These are phyloP conservation scores for Herpetomonas tarakana DNA, from an alignment of 208 protist genomes.

Conservation along the genomic window DNA sequence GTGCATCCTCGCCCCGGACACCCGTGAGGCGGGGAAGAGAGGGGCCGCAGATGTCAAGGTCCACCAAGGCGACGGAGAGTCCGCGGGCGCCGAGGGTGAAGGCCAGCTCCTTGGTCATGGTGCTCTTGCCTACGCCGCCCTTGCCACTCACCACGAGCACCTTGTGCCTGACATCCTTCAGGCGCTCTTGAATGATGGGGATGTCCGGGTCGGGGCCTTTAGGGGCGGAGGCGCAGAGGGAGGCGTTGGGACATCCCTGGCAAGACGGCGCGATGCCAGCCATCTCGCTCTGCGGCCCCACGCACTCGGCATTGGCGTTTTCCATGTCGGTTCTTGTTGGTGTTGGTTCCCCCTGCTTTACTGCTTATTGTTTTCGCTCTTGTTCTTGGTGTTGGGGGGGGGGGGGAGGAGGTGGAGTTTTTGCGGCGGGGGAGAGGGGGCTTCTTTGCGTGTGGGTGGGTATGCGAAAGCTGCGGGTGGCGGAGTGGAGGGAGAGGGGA, in stretches of 20 bases:
- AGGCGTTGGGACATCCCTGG: slow-evolving; percentile 98
- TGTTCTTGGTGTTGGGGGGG: too few species aligned
- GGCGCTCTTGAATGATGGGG: slow-evolving; percentile 71
- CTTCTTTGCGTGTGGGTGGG: too few species aligned
- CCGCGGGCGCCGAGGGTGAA: slow-evolving; percentile 70
- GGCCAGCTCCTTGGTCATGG: slow-evolving; percentile 89
- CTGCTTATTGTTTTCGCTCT: too few species aligned
- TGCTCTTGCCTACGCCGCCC: slow-evolving; percentile 95
- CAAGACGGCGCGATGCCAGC: slow-evolving; percentile 96
- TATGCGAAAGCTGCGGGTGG: too few species aligned
- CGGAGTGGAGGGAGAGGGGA: too few species aligned
- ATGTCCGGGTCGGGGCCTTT: slow-evolving; percentile 93
- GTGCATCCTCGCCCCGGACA: slow-evolving; percentile 87
- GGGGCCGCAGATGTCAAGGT: slow-evolving; percentile 99
- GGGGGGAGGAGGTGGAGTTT: too few species aligned
- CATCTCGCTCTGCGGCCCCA: slow-evolving; percentile 91
- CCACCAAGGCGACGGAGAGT: slow-evolving; percentile 97
- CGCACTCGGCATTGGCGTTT: slow-evolving; percentile 82
- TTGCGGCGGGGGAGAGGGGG: too few species aligned
- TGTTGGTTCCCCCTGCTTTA: too few species aligned
- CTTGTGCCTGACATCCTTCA: slow-evolving; percentile 79
- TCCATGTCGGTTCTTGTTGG: slow-evolving; percentile 1
- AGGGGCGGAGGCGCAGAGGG: slow-evolving; percentile 92
- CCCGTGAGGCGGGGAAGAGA: slow-evolving; percentile 85
- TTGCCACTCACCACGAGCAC: slow-evolving; percentile 92